Conservation (phyloP, 345 rosid species). For the Stellera chamaejasme region DNA sequence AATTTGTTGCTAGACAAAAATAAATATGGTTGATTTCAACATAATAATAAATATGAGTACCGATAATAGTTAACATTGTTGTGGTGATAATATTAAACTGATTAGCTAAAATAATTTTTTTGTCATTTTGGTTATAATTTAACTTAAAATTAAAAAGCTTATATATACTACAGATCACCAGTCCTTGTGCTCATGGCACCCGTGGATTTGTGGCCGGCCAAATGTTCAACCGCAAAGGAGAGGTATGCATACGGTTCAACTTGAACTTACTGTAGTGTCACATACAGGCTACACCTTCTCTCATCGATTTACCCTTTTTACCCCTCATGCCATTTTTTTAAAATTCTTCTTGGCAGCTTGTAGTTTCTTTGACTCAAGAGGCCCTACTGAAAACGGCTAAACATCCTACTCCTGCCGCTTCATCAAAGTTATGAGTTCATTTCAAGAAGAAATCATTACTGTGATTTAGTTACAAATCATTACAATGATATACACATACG, state of each 20-base stretch:
- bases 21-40: too few relatives aligned
- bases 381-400: conserved; percentile 54
- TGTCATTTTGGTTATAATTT: too few relatives aligned
- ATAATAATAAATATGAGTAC: too few relatives aligned
- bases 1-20: too few relatives aligned
- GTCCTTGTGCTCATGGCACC: conserved; percentile 52
- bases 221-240: conserved; percentile 74
- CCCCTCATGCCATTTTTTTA: background rate
- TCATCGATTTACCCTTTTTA: background rate
- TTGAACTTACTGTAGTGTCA: too few relatives aligned
- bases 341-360: conserved; percentile 60
- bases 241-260: conserved; percentile 34
- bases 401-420: conserved; percentile 22
- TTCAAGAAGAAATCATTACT: too few relatives aligned
- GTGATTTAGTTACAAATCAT: too few relatives aligned
- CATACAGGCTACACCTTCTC: background rate
- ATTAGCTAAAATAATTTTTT: too few relatives aligned
- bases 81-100: too few relatives aligned
- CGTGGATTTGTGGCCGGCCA: conserved; percentile 75
- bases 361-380: conserved; percentile 71
- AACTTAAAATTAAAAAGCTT: too few relatives aligned
- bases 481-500: too few relatives aligned
- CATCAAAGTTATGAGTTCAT: conserved; percentile 56
- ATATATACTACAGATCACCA: conserved; percentile 62
- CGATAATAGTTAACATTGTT: too few relatives aligned